Conservation (phyloP, 1,139 yeast species). For the Zhuliangozyma parablackwelliae region DNA sequence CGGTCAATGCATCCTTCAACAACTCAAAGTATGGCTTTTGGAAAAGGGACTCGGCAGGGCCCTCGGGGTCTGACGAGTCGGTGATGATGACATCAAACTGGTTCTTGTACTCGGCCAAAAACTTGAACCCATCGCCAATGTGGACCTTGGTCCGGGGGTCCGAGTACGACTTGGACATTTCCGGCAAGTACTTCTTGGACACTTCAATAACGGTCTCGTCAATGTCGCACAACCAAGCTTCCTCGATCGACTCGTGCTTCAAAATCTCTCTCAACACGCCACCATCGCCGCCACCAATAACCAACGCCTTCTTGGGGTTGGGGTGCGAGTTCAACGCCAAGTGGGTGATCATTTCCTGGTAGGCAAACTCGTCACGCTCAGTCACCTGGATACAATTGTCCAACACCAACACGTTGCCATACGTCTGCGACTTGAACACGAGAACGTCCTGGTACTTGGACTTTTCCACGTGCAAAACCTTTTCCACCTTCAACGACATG, state of each 20-base stretch:
- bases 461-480: slow-evolving; percentile 73
- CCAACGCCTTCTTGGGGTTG: slow-evolving; percentile 82
- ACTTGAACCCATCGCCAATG: slow-evolving; percentile 91
- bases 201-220: slow-evolving; percentile 85
- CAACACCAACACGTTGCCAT: slow-evolving; percentile 86
- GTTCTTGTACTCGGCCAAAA: slow-evolving; percentile 63
- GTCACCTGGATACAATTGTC: slow-evolving; percentile 92
- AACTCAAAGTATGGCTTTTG: slow-evolving; percentile 82
- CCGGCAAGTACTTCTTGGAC: slow-evolving; percentile 78
- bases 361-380: slow-evolving; percentile 90
- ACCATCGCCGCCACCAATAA: slow-evolving; percentile 96
- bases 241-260: slow-evolving; percentile 78
- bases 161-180: slow-evolving; percentile 72
- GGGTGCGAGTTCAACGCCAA: slow-evolving; percentile 87
- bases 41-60: slow-evolving; percentile 89
- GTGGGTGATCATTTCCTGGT: slow-evolving; percentile 94
- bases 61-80: slow-evolving; percentile 95
- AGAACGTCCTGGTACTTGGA: slow-evolving; percentile 86
- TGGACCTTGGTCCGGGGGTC: slow-evolving; percentile 81
- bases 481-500: slow-evolving; percentile 77
- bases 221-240: slow-evolving; percentile 86
- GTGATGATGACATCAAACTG: slow-evolving; percentile 88
- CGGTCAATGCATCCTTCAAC: slow-evolving; percentile 73
- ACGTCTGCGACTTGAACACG: slow-evolving; percentile 80
- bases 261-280: slow-evolving; percentile 91